Percentiles rank a stretch among this genome's conserved stretches.
phyloP scores from a whole-genome alignment of 805 yeast genomes.

The Kodamaea neixiangensis region DNA sequence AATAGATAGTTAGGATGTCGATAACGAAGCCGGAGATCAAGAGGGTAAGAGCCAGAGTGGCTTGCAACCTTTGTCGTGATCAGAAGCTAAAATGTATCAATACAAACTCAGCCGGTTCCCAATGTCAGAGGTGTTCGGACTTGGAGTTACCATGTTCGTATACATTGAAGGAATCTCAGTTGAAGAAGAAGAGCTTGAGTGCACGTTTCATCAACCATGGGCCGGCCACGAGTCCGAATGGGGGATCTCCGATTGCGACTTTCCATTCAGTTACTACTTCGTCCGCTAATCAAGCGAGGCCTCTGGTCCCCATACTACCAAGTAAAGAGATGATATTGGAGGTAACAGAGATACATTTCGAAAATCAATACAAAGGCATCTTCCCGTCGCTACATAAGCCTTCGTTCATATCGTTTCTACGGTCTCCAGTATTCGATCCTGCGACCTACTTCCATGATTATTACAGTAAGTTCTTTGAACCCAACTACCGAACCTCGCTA shows the following conservation, averaged over 20 bases:
- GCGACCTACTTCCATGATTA: conserved; percentile 19
- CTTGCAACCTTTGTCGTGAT: conserved; percentile 17
- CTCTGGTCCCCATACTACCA: conserved; percentile 18
- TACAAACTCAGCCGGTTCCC: conserved; percentile 5
- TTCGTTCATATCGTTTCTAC: conserved; percentile 20
- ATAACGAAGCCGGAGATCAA: conserved; percentile 4
- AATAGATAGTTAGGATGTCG: background rate
- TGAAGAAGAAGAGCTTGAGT: conserved; percentile 12
- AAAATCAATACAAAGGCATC: conserved; percentile 28
- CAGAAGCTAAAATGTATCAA: conserved; percentile 17
- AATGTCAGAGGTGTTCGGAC: conserved; percentile 21
- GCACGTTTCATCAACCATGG: background rate
- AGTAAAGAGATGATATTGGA: conserved; percentile 19
- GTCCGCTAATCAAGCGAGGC: background rate
- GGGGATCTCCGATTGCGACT: background rate
- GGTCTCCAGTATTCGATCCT: conserved; percentile 22
- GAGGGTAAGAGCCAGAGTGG: conserved; percentile 15
- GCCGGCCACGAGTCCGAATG: background rate
- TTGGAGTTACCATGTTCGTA: conserved; percentile 21
- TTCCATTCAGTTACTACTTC: background rate
- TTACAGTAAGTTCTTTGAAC: conserved; percentile 15
- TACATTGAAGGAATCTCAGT: conserved; percentile 23
- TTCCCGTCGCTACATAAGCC: conserved; percentile 28
- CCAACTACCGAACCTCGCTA: conserved; percentile 14
- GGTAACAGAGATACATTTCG: conserved; percentile 24